Conservation (phyloP, 139 green algal genomes). For the Raphidocelis subcapitata region DNA sequence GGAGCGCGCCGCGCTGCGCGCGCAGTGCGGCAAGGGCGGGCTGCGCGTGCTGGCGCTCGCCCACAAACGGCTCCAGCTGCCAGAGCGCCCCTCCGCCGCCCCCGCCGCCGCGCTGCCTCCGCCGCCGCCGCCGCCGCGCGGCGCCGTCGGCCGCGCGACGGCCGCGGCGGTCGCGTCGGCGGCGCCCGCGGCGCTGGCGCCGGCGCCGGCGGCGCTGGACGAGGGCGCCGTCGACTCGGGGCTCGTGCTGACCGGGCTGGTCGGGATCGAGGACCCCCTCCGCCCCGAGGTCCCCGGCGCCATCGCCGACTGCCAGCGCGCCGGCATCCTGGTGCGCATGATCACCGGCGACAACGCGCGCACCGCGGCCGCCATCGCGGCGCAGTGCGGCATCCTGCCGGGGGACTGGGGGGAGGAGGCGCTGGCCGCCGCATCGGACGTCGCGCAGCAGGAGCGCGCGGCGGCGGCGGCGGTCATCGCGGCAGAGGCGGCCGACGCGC, state of each 20-base stretch:
- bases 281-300: constrained; percentile 70
- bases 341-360: constrained; percentile 93
- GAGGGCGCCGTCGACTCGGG: constrained; percentile 36
- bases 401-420: not conserved
- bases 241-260: constrained; percentile 46
- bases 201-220: constrained; percentile 1
- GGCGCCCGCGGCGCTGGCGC: too few relatives aligned
- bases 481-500: constrained; percentile 2
- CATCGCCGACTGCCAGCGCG: constrained; percentile 72
- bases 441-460: constrained; percentile 3
- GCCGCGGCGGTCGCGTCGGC: not conserved
- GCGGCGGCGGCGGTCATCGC: constrained; percentile 23
- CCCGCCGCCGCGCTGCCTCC: not conserved
- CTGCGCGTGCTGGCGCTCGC: constrained; percentile 77
- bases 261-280: constrained; percentile 52
- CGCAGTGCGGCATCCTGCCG: constrained; percentile 81
- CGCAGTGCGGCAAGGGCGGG: constrained; percentile 34
- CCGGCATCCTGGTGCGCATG: constrained; percentile 95
- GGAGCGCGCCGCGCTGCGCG: constrained; percentile 6
- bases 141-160: not conserved
- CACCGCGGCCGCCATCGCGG: constrained; percentile 87
- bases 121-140: not conserved
- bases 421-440: not conserved
- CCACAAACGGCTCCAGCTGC: constrained; percentile 60
- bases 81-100: not conserved